Base-by-base conservation (phyloP, 2,329 filamentous ascomycete genomes). In the Ophiostoma sp. region DNA sequence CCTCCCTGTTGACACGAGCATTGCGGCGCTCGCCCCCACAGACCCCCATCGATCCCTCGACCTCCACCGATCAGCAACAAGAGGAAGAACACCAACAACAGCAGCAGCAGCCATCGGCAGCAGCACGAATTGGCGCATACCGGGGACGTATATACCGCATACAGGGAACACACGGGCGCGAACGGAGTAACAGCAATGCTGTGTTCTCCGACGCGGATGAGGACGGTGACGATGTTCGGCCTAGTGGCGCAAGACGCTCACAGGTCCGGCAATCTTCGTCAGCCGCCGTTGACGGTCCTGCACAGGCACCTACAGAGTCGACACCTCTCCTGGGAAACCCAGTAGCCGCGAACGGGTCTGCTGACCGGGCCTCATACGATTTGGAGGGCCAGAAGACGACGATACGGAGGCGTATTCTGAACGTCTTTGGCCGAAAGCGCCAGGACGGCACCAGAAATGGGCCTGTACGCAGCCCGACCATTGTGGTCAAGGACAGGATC, bases 381-480 rank as follows among this genome's bases (percentile, higher is more conserved):
- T 75, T 88, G n/a, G 87, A 89, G 78, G 81, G 83, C 45, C 87
- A 88, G 77, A 88, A 88, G 77, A 77, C 5, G 25, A 50, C 45
- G 3, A 6, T 69, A 5, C 52, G 57, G 19, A 36, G 50, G 7
- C 63, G 74, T 1, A 50, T 76, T 8, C 25, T 71, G 7, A 31
- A 70, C 11, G 15, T 75, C 15, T 75, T 77, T 19, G 42, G 64
- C 17, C 52, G 72, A 25, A 22, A n/a, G 55, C 33, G 42, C 42
- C 42, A 48, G 0, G 42, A 48, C 11, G 6, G 42, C 42, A 15
- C 2, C 11, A 11, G 39, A 6, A 48, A 39, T 11, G 52, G 31
- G 36, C 22, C 36, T 2, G 45, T 25, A n/a, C 17, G 15, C 19
- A 25, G 15, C 25, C 48, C 31, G 11, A 50, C 61, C 4, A 48